A percentile compares a stretch with the other conserved stretches of the same genome.
phyloP scores from a whole-genome alignment of 805 yeast species.

The Candida andamanensis region DNA sequence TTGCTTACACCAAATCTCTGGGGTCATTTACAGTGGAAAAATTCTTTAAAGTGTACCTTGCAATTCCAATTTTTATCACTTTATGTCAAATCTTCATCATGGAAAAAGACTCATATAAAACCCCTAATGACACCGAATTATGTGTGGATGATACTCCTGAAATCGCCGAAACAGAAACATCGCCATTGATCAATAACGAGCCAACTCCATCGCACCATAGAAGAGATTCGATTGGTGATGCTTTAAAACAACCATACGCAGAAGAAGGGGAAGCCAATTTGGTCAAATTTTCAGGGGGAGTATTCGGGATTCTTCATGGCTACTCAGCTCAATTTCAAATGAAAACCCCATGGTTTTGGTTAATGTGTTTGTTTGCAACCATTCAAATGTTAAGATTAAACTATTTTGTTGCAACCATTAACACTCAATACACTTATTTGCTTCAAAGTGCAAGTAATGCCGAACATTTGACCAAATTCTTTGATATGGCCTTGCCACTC shows the following conservation, averaged over 20 bases:
- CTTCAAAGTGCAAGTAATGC: conserved; percentile 36
- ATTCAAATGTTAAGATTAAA: conserved; percentile 54
- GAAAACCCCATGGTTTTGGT: conserved; percentile 47
- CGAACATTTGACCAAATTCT: conserved; percentile 39
- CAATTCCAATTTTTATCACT: conserved; percentile 47
- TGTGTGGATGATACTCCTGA: conserved; percentile 20
- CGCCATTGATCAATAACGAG: conserved; percentile 15
- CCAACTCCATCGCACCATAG: conserved; percentile 17
- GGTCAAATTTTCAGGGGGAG: conserved; percentile 36
- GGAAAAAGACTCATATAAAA: conserved; percentile 48
- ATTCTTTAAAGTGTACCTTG: conserved; percentile 44
- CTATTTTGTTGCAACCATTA: conserved; percentile 55
- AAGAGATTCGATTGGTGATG: conserved; percentile 54
- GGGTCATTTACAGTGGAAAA: conserved; percentile 34
- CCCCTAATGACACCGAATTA: conserved; percentile 24
- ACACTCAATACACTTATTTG: conserved; percentile 48
- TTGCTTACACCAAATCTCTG: conserved; percentile 29
- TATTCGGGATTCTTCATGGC: conserved; percentile 53
- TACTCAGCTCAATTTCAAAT: conserved; percentile 45
- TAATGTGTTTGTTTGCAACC: conserved; percentile 47
- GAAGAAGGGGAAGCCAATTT: conserved; percentile 42
- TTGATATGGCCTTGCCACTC: conserved; percentile 51
- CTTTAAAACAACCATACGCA: conserved; percentile 48
- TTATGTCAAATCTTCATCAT: conserved; percentile 41
- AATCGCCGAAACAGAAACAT: conserved; percentile 14